These are phyloP conservation scores for Solanum pimpinellifolium DNA, from an alignment of 257 asterid genomes.

Conservation along the genomic window DNA sequence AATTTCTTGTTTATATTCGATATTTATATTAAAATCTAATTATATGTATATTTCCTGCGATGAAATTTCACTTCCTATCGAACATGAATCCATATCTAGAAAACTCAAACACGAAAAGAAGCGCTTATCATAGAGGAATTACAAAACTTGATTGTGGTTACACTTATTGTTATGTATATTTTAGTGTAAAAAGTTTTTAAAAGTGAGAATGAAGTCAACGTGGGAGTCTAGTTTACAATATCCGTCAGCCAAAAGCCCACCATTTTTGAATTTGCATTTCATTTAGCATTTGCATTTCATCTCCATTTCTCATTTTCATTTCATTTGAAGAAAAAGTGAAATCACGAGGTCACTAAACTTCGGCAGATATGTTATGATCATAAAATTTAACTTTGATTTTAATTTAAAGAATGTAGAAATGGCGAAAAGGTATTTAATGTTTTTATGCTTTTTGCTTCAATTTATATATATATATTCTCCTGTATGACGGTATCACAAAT, in stretches of 20 bases:
- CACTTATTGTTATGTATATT: neutral
- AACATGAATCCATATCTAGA: too few species aligned
- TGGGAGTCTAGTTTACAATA: neutral
- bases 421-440: too few species aligned
- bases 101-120: too few species aligned
- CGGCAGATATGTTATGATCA: neutral
- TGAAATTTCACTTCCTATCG: too few species aligned
- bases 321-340: neutral
- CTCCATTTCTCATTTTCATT: neutral
- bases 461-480: too few species aligned
- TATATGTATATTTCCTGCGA: too few species aligned
- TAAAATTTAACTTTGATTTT: too few species aligned
- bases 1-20: fast-evolving
- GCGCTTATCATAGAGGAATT: too few species aligned
- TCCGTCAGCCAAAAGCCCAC: neutral
- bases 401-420: too few species aligned
- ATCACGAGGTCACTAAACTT: neutral
- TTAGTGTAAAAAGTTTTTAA: neutral
- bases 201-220: neutral
- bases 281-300: neutral
- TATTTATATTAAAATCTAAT: too few species aligned
- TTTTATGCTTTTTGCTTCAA: neutral
- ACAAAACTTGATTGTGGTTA: neutral
- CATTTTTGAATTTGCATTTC: constrained; percentile 1
- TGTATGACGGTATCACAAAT: too few species aligned